phyloP scores from a whole-genome alignment of 768 basidiomycete genomes.

The Filobasidium wieringae region DNA sequence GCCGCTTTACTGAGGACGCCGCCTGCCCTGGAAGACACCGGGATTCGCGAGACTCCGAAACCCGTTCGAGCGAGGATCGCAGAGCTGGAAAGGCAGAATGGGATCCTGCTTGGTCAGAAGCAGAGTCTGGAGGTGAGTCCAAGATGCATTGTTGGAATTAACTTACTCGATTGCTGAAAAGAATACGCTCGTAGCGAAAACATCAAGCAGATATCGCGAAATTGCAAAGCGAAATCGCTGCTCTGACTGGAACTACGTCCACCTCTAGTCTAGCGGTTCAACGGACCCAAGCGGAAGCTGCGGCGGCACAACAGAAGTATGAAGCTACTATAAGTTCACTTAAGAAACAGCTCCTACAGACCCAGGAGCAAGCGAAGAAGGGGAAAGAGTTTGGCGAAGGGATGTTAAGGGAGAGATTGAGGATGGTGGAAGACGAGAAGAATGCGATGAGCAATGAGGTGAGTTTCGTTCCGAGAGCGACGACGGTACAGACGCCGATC shows the following conservation, averaged over 20 bases:
- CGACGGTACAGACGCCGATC: background rate
- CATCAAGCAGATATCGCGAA: background rate
- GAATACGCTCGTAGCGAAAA: background rate
- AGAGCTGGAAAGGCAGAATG: slow-evolving; percentile 10
- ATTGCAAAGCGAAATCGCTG: background rate
- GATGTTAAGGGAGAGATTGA: background rate
- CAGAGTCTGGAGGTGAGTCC: slow-evolving; percentile 5
- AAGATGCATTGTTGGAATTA: background rate
- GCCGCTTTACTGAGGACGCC: slow-evolving; percentile 2
- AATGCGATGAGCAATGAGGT: background rate
- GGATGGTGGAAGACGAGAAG: background rate
- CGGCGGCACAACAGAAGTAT: background rate
- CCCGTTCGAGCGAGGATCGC: slow-evolving; percentile 9
- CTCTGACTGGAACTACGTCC: background rate
- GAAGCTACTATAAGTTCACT: too few species aligned
- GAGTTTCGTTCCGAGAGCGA: background rate
- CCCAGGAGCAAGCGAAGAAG: background rate
- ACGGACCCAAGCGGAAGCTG: background rate
- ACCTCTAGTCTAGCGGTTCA: background rate
- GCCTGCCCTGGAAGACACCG: slow-evolving; percentile 5
- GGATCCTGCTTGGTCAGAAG: slow-evolving; percentile 8
- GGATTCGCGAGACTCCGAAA: slow-evolving; percentile 6
- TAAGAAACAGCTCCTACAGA: too few species aligned
- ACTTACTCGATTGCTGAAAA: too few species aligned
- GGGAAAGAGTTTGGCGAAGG: background rate